Base-by-base conservation (phyloP, 306 rosid species). In the Elaeagnus macrophylla region DNA sequence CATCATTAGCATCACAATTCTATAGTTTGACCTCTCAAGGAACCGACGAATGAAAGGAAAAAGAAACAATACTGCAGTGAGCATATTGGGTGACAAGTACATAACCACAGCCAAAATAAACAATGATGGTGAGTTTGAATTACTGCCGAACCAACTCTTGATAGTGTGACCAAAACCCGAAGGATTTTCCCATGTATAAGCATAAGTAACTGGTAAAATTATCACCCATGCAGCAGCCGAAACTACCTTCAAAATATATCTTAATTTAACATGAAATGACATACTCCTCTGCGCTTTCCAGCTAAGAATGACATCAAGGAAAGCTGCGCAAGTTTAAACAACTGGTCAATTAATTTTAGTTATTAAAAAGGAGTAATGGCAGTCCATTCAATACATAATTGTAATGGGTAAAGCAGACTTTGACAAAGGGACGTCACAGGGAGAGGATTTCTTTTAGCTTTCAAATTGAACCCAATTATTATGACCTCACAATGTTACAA, bases 171-270 rank as follows among this genome's bases (percentile, higher is more conserved):
- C 96, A 72, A 91, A 81, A 16, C 83, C 96, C 52, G 95, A 88
- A 72, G 97, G 97, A 71, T 86, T 84, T 49, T 82, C 81, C 97
- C 94, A 82, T 48, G 83, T 62, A 75, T 84, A 84, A 16, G 96
- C 94, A 62, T 86, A 91, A 19, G 86, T 84, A 64, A 91, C 88
- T 2, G 97, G 94, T 32, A 91, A 80, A 73, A 86, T 64, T 54
- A 91, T 70, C 68, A 91, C 96, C 97, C 96, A 91, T 1, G 79
- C 86, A 62, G 96, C 97, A 61, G 96, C 94, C 36, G 95, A 81
- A 70, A 86, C 73, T 61, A 78, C 93, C 81, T 91, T 91, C 16
- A 87, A 70, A 72, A 86, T 82, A 76, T 86, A 91, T 74, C 97
- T 78, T 72, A 91, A 75, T 73, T 82, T 84, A 11, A 82, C 97